Evolutionary conservation across 495 filamentous ascomycete genomes (phyloP), one percentile per base, ranked within the genome.

Genomic region (Aspergillus nanangensis): DNA sequence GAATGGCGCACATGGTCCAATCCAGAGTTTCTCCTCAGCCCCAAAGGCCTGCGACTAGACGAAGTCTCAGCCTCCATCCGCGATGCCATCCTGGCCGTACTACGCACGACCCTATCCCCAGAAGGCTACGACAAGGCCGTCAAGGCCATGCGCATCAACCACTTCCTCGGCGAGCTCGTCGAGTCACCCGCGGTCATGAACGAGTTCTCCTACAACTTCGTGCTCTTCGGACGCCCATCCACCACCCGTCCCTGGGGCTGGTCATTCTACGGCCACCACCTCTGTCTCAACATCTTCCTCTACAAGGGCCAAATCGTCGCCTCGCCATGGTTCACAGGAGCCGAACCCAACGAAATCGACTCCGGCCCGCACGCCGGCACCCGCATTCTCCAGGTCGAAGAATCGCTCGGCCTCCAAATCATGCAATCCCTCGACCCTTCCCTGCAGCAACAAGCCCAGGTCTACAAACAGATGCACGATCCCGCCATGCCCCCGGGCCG

Each of bases 1-100:
- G 80, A 86, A 57, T 87, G 82, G 82, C 77, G 84, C 41, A 73
- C 80, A 11, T 88, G 84, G 84, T 86, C 82, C 3, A 88, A 88
- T 61, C 84, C 84, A 1, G 84, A 88, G 58, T 82, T 86, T 58
- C 69, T 84, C 0, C 58, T 86, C 27, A 65, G 66, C 48, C 52
- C 76, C 67, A 83, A 80, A 50, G 84, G 84, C 19, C 58, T 87
- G 25, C 78, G 84, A 1, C 74, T 88, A 0, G 84, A 88, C 60
- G 78, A 82, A 48, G 53, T 81, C 15, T 48, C 57, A 15, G 25
- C 60, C 5, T 1, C 50, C 4, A 56, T 69, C 19, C 75, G 77
- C 24, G 62, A 66, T 22, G 60, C 76, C 31, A 68, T 79, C 25
- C 70, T 84, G 40, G 57, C 63, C 21, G 59, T 87, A 2, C 67